Percentiles rank a stretch among this genome's conserved stretches.
These are phyloP conservation scores for Nitzschia inconspicua DNA, from an alignment of 108 stramenopile species.

Conservation along the genomic window DNA sequence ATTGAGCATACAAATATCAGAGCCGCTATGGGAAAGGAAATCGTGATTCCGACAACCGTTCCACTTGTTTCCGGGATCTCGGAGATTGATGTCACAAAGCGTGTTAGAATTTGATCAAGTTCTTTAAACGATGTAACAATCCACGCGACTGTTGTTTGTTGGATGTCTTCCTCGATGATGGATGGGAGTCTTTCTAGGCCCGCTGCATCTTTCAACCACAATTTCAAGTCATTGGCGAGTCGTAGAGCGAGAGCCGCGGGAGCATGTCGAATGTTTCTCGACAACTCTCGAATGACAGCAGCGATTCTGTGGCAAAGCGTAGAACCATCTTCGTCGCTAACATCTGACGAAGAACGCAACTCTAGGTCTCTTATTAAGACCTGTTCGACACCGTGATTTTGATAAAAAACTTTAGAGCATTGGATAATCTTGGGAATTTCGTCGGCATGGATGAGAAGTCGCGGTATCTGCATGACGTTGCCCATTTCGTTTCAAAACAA, in stretches of 20 bases:
- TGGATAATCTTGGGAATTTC: slow-evolving; percentile 7
- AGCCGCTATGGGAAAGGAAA: not conserved
- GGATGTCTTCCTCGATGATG: too few relatives aligned
- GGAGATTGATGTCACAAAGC: not conserved
- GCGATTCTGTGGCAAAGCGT: too few relatives aligned
- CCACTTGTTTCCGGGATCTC: not conserved
- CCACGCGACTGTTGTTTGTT: too few relatives aligned
- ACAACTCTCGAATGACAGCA: not conserved
- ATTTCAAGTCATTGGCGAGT: too few relatives aligned
- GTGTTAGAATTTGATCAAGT: not conserved
- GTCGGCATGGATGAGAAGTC: slow-evolving; percentile 6
- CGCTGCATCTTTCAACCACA: too few relatives aligned
- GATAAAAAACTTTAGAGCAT: not conserved
- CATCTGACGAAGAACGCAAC: too few relatives aligned
- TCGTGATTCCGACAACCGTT: not conserved
- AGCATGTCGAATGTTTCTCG: too few relatives aligned
- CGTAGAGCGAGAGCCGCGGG: too few relatives aligned
- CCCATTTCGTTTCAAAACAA: too few relatives aligned
- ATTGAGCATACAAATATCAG: slow-evolving; percentile 9
- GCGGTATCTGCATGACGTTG: too few relatives aligned
- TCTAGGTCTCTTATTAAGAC: too few relatives aligned
- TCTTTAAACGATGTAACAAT: not conserved
- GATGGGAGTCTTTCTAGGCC: too few relatives aligned
- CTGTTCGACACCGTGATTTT: not conserved
- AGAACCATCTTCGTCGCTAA: not conserved